These are phyloP conservation scores for Termitomyces sp. DNA, from an alignment of 768 basidiomycete genomes.

Conservation along the genomic window DNA sequence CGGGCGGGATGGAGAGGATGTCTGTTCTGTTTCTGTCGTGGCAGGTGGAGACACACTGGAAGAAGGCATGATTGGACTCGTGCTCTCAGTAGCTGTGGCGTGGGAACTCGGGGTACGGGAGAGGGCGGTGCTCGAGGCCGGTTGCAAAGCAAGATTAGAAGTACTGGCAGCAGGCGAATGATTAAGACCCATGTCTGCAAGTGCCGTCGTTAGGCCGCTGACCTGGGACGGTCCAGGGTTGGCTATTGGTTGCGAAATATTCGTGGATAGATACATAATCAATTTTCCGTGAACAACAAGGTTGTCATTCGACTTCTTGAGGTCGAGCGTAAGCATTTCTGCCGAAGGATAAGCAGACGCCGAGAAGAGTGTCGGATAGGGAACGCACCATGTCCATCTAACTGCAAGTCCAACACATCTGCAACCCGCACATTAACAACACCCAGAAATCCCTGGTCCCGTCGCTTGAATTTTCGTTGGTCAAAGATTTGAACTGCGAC, in stretches of 20 bases:
- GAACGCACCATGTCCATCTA: conserved; percentile 87
- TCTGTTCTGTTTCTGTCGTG: conserved; percentile 19
- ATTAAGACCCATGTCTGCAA: conserved; percentile 57
- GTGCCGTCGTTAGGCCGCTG: conserved; percentile 48
- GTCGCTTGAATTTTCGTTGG: conserved; percentile 97
- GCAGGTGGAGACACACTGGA: conserved; percentile 19
- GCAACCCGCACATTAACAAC: conserved; percentile 93
- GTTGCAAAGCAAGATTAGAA: conserved; percentile 39
- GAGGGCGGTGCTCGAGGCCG: conserved; percentile 34
- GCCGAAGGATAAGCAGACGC: conserved; percentile 9
- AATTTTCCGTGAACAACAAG: conserved; percentile 97
- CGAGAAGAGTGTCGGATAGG: not conserved
- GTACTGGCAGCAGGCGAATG: conserved; percentile 57
- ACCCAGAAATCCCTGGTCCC: conserved; percentile 96
- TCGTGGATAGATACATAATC: conserved; percentile 93
- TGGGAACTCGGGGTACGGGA: conserved; percentile 68
- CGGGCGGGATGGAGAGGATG: conserved; percentile 24
- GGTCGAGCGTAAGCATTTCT: conserved; percentile 96
- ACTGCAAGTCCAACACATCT: conserved; percentile 85
- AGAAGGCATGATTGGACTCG: conserved; percentile 37
- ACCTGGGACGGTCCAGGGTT: conserved; percentile 79
- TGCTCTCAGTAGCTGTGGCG: conserved; percentile 43
- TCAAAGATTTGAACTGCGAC: conserved; percentile 98
- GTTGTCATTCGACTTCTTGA: conserved; percentile 99
- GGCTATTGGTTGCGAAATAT: conserved; percentile 75